A percentile compares a stretch with the other conserved stretches of the same genome.
phyloP scores from a whole-genome alignment of 345 rosid species.

The Dipteronia sinensis region DNA sequence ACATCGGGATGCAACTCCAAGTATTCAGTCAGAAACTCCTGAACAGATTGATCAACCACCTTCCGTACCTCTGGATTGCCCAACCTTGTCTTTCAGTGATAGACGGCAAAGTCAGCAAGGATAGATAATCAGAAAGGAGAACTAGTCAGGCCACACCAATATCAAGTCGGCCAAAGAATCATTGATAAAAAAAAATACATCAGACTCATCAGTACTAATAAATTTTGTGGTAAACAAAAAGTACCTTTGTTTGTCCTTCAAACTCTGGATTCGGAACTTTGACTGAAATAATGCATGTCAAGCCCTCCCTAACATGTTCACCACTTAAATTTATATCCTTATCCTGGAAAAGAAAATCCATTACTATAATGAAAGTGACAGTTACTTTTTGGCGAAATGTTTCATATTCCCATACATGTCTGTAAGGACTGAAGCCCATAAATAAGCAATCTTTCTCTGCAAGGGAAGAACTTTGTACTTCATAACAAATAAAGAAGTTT shows the following conservation, averaged over 20 bases:
- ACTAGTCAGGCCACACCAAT: background rate
- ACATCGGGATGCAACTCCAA: conserved; percentile 97
- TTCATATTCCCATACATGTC: background rate
- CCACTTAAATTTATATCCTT: conserved; percentile 90
- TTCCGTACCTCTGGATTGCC: conserved; percentile 99
- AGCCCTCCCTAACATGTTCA: conserved; percentile 96
- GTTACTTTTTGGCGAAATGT: background rate
- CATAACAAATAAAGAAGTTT: background rate
- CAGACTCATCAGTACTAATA: background rate
- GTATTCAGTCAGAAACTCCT: conserved; percentile 91
- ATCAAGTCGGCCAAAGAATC: background rate
- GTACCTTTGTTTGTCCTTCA: conserved; percentile 99
- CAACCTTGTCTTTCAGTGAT: conserved; percentile 77
- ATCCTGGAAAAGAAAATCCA: conserved; percentile 56
- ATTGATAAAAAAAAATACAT: background rate
- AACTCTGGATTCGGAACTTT: conserved; percentile 98
- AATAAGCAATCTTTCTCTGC: conserved; percentile 1
- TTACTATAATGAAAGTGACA: conserved; percentile 14
- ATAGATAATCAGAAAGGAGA: conserved; percentile 17
- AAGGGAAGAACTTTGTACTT: background rate
- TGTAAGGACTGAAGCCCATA: background rate
- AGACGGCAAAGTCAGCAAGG: conserved; percentile 19
- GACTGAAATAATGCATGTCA: conserved; percentile 94
- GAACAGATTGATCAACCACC: conserved; percentile 92
- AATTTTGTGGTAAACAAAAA: conserved; percentile 17